Conservation (phyloP, 495 filamentous ascomycete genomes). For the Clohesyomyces aquaticus region DNA sequence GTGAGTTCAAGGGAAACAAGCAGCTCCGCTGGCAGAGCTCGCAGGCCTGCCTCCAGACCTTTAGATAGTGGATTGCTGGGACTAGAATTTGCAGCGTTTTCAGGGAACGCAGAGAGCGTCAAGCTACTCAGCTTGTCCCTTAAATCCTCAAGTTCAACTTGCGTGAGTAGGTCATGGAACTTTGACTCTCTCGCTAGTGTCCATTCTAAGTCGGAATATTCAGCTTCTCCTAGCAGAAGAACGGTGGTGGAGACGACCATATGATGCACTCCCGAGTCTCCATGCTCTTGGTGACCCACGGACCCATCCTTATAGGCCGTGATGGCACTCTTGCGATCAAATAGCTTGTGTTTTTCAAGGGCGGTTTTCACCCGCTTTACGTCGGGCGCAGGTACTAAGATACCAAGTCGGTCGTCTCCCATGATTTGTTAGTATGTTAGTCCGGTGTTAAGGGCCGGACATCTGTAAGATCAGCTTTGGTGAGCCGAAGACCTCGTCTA, state of each 20-base stretch:
- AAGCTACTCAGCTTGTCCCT: background rate
- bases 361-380: conserved; percentile 34
- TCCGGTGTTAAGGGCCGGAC: no score
- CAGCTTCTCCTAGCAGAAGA: background rate
- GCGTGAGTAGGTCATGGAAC: background rate
- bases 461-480: no score
- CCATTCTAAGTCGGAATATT: background rate
- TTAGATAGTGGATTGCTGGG: conserved; percentile 16
- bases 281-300: background rate
- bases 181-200: background rate
- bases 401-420: background rate
- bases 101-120: background rate
- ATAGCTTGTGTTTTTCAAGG: conserved; percentile 12
- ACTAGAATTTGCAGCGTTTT: background rate
- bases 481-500: no score
- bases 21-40: conserved; percentile 16
- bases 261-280: background rate
- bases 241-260: conserved; percentile 22
- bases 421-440: no score
- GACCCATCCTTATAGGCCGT: background rate
- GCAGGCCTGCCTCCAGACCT: conserved; percentile 19
- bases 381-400: conserved; percentile 15
- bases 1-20: conserved; percentile 12
- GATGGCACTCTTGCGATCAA: conserved; percentile 30
- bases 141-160: conserved; percentile 6